Base-by-base conservation (phyloP, 371 early-diverging fungal genomes). In the Zychaea mexicana region DNA sequence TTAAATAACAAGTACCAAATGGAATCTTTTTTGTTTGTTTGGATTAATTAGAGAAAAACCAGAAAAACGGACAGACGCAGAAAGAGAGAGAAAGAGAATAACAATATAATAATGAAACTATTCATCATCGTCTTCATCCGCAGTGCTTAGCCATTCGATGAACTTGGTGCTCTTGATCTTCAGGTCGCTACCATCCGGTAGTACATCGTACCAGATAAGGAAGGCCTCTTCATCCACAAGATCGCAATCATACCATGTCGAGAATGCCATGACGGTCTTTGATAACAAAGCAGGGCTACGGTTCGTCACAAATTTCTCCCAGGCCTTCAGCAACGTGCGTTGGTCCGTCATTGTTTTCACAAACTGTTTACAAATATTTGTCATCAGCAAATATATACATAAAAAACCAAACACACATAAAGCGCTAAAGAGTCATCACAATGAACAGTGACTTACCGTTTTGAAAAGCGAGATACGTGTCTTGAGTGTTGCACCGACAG, bases 191-290 rank as follows among this genome's bases (percentile, higher is more conserved):
- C 70, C 74, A 13, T 82, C 83, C 21, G 72, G 76, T 12, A 83
- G 65, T 28, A 74, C 65, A 42, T 83, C 74, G 52, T 87, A 85
- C 92, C 92, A 92, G 26, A 70, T 60, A 53, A 89, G 32, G 72
- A 86, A 84, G 7, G 78, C 83, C 36, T 92, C 90, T 71, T 92
- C 92, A 60, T 92, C 92, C 9, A 92, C 82, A 73, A 87, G 74
- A 66, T 92, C 92, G 52, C 69, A 63, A 65, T 89, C 90, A 63
- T 92, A 92, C 70, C 89, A 77, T 30, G 73, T 72, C 64, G 89
- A 85, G 63, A 88, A 77, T 36, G 85, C 76, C n/a, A 81, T 64
- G 0, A 81, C 73, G 6, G 88, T 78, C 64, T 85, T 85, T 28
- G 70, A 66, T 52, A 85, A 57, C 67, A 88, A 71, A 45, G 68